Evolutionary conservation across 169 alveolate genomes (phyloP).

Genomic region (Besnoitia besnoiti): DNA sequence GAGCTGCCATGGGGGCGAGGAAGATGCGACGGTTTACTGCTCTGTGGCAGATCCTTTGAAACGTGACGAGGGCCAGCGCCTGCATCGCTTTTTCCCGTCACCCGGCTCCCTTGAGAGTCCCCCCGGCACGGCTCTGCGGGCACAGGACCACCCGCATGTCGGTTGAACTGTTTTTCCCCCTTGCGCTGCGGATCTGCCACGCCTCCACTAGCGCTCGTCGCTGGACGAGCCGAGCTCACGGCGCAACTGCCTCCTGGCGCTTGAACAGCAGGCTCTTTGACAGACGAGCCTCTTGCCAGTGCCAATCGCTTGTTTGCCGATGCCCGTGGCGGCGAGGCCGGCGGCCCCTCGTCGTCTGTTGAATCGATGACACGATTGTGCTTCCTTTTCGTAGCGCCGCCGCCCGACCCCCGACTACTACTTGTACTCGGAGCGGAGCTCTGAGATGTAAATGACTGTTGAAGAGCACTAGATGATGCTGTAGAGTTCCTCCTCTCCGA

Average conservation of each 20-base stretch:
- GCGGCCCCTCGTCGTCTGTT: conserved; percentile 25
- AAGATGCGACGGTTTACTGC: background rate
- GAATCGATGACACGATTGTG: conserved; percentile 32
- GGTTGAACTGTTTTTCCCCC: background rate
- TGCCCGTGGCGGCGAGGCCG: background rate
- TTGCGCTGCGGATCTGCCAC: background rate
- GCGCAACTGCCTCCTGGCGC: background rate
- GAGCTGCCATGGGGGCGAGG: background rate
- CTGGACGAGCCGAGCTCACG: background rate
- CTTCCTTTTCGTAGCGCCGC: conserved; percentile 1
- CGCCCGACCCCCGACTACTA: background rate
- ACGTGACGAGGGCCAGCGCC: background rate
- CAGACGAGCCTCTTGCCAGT: background rate
- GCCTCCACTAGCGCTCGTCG: background rate
- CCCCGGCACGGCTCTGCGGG: background rate
- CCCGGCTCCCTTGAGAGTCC: background rate
- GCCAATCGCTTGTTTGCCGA: background rate
- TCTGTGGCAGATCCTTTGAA: background rate
- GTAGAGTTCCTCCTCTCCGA: background rate
- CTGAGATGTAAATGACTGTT: background rate
- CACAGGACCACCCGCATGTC: background rate
- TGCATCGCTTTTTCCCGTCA: background rate
- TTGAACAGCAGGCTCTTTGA: background rate
- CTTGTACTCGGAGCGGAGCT: background rate
- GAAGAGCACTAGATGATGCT: background rate